phyloP scores from a whole-genome alignment of 345 rosid genomes.

The thale cress (Arabidopsis thaliana) region TAIR10.1 NC_003070.9:26455001-26455500 shows the following conservation, averaged over 20 bases:
- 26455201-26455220: slow-evolving; percentile 1
- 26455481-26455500: background rate
- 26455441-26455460: background rate
- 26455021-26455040: background rate
- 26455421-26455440: background rate
- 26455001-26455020: background rate
- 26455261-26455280: background rate
- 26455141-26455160: slow-evolving; percentile 1
- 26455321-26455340: background rate
- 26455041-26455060: background rate
- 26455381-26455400: background rate
- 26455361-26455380: background rate
- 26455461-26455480: background rate
- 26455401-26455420: background rate
- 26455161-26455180: background rate
- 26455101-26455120: background rate
- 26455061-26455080: background rate
- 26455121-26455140: background rate
- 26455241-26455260: background rate
- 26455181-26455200: background rate
- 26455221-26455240: background rate
- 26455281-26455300: background rate
- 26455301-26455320: background rate
- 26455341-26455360: background rate
- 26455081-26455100: background rate